phyloP scores from a whole-genome alignment of 805 yeast genomes.

The Starmerella apis region DNA sequence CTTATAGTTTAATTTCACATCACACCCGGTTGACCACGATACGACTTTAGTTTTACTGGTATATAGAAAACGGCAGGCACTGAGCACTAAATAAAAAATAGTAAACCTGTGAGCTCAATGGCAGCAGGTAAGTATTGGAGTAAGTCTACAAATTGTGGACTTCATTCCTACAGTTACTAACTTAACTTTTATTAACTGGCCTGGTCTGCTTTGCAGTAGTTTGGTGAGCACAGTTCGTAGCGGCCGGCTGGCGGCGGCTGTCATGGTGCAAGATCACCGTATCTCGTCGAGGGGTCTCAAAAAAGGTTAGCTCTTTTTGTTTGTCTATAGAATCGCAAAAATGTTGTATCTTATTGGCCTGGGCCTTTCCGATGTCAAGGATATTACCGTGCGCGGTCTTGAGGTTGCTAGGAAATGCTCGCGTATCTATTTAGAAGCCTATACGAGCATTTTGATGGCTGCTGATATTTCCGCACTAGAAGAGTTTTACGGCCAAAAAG shows the following conservation, averaged over 20 bases:
- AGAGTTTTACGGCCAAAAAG: slow-evolving; percentile 72
- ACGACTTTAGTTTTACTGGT: too few species aligned
- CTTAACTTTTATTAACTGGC: too few species aligned
- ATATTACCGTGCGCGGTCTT: slow-evolving; percentile 89
- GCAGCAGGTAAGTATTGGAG: too few species aligned
- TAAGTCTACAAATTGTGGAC: too few species aligned
- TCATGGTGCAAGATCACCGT: background rate
- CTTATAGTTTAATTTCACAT: too few species aligned
- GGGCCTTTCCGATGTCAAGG: slow-evolving; percentile 79
- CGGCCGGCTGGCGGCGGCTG: background rate
- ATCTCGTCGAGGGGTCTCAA: background rate
- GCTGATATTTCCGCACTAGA: slow-evolving; percentile 68
- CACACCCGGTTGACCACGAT: too few species aligned
- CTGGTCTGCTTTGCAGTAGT: too few species aligned
- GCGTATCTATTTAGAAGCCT: slow-evolving; percentile 89
- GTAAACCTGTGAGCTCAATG: too few species aligned
- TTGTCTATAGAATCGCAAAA: slow-evolving; percentile 3
- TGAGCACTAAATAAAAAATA: too few species aligned
- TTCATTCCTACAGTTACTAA: too few species aligned
- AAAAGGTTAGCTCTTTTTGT: background rate
- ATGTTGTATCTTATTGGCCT: slow-evolving; percentile 89
- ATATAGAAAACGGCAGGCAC: too few species aligned
- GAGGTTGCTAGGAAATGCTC: slow-evolving; percentile 73
- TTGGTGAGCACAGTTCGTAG: too few species aligned
- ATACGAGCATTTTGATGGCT: slow-evolving; percentile 91